Evolutionary conservation across 2,329 filamentous ascomycete species (phyloP).

Genomic region (Talaromyces islandicus): DNA sequence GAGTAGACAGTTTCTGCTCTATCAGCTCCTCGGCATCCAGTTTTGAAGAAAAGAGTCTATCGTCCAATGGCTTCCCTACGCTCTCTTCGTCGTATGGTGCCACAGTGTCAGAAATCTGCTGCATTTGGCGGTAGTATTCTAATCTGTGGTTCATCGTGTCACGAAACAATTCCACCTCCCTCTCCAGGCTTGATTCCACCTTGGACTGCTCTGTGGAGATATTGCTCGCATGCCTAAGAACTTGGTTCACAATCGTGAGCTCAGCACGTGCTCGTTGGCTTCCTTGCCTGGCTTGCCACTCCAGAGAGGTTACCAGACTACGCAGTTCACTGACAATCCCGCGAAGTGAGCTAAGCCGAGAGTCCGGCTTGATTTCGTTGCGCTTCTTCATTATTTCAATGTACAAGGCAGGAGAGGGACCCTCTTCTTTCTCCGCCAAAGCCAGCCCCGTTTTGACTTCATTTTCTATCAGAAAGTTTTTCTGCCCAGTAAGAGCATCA

Average conservation of each 20-base stretch:
- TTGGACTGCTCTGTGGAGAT: slow-evolving; percentile 50
- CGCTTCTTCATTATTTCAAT: slow-evolving; percentile 43
- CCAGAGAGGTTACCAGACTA: slow-evolving; percentile 53
- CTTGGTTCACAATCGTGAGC: slow-evolving; percentile 55
- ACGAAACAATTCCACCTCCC: slow-evolving; percentile 70
- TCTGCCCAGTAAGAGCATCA: slow-evolving; percentile 67
- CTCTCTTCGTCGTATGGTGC: slow-evolving; percentile 62
- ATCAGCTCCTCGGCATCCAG: slow-evolving; percentile 46
- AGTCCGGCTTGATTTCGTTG: slow-evolving; percentile 38
- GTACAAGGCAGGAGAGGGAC: slow-evolving; percentile 65
- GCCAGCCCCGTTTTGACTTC: slow-evolving; percentile 61
- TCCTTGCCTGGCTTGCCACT: slow-evolving; percentile 51
- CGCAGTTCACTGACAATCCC: slow-evolving; percentile 66
- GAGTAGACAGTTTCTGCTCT: slow-evolving; percentile 53
- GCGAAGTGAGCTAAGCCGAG: slow-evolving; percentile 59
- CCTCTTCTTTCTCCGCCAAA: slow-evolving; percentile 57
- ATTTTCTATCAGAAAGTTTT: slow-evolving; percentile 67
- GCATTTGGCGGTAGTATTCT: slow-evolving; percentile 85
- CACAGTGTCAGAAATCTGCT: slow-evolving; percentile 84
- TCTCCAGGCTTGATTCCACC: slow-evolving; percentile 44
- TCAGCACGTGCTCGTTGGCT: slow-evolving; percentile 57
- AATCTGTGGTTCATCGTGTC: slow-evolving; percentile 76
- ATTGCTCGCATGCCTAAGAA: slow-evolving; percentile 55
- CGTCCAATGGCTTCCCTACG: slow-evolving; percentile 52
- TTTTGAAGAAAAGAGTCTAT: slow-evolving; percentile 38